Evolutionary conservation across 2,329 filamentous ascomycete genomes (phyloP), one percentile per base, ranked within the genome.

Genomic region (Venturiaceae sp.): DNA sequence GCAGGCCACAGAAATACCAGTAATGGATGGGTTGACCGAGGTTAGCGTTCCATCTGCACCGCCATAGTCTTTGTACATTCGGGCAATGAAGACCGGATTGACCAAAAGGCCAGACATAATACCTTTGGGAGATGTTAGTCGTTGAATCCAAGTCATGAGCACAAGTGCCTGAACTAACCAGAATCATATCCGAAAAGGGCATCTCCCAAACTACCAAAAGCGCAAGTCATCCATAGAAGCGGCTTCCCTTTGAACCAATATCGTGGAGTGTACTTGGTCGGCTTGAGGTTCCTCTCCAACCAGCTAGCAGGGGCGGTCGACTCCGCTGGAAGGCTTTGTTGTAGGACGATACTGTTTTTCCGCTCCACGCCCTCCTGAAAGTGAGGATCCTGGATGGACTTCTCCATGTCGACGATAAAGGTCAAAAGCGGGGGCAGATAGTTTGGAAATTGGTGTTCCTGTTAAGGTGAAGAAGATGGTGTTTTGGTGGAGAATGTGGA

Each of bases 161-260:
- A 23, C 8, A 26, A 57, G 16, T 61, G 60, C n/a, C 8, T 33
- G 36, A 50, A 58, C 54, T 53, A 63, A 73, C 72, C 72, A 53
- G 70, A 72, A 55, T 74, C 72, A 63, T 72, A 74, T n/a, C 72
- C 72, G 58, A 74, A 74, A 3, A 74, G 60, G 3, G 70, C 70
- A 69, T 74, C 72, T 23, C 72, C 72, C 47, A 74, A 62, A 60
- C 69, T 71, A 9, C 72, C 72, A 63, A 74, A 74, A 2, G 65
- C 71, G 61, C 72, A 74, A 23, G 72, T 74, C 39, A 69, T 66
- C 54, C 66, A 74, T 7, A 74, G 64, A 16, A 74, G 61, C n/a
- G 57, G 58, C 36, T 63, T 64, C 2, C 72, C 72, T 56, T 67
- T 72, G 65, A 74, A 66, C 0, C 72, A 72, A 60, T 74, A 74